Conservation (phyloP, 208 protist species). For the Wallacemonas sp. region DNA sequence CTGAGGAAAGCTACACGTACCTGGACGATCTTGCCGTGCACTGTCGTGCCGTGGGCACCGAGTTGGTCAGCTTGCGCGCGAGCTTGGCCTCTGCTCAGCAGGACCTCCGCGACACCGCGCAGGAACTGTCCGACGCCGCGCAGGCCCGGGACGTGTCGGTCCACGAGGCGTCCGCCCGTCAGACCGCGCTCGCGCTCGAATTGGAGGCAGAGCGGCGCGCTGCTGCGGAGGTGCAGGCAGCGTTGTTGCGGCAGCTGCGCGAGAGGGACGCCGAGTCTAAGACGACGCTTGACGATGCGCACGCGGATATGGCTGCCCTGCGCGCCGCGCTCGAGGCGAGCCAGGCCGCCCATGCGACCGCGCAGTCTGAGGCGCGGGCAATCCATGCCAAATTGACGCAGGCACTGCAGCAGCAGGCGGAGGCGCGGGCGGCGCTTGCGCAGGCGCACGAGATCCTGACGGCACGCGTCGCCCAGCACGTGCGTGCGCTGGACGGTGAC, state of each 20-base stretch:
- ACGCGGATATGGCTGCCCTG: neutral
- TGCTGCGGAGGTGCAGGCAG: neutral
- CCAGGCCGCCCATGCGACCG: neutral
- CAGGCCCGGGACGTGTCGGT: neutral
- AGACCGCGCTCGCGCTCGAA: neutral
- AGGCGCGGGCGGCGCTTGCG: neutral
- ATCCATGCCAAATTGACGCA: neutral
- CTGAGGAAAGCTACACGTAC: constrained; percentile 1
- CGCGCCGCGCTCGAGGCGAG: neutral
- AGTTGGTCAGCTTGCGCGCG: neutral
- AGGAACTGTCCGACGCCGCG: neutral
- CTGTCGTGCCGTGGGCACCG: neutral
- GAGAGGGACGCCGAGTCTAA: neutral
- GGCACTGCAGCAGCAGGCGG: neutral
- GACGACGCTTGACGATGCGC: neutral
- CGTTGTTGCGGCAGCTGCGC: neutral
- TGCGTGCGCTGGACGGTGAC: neutral
- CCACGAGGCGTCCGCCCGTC: neutral
- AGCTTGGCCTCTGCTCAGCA: neutral
- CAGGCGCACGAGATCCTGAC: neutral
- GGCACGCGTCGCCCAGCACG: neutral
- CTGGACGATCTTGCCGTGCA: constrained; percentile 8
- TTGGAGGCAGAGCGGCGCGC: neutral
- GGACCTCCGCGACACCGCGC: neutral
- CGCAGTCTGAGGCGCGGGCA: neutral